A percentile compares a stretch with the other conserved stretches of the same genome.
Conservation (phyloP, 108 stramenopile species). For the Stephanodiscus triporus region DNA sequence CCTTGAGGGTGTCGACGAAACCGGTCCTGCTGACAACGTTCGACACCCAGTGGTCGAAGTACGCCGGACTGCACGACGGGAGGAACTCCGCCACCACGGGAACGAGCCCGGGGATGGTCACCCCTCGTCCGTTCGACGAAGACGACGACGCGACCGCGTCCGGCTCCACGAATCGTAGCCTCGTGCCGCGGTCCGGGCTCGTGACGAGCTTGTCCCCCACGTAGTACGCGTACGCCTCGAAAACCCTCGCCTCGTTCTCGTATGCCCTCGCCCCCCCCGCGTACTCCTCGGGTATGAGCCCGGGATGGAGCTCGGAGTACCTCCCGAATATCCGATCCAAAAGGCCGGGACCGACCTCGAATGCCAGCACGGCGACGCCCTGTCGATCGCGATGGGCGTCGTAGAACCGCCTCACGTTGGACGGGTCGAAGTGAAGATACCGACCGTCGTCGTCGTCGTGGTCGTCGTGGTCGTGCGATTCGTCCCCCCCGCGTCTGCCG, state of each 20-base stretch:
- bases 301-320: too few species aligned
- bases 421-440: too few species aligned
- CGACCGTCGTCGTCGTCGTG: too few species aligned
- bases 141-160: not conserved
- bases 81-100: slow-evolving; percentile 69
- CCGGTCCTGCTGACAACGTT: slow-evolving; percentile 72
- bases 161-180: slow-evolving; percentile 77
- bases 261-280: slow-evolving; percentile 30
- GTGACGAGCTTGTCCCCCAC: slow-evolving; percentile 40
- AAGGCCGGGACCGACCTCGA: too few species aligned
- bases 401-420: too few species aligned
- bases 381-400: too few species aligned
- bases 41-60: slow-evolving; percentile 90
- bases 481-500: too few species aligned
- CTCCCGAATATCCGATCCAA: too few species aligned
- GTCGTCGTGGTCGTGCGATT: too few species aligned
- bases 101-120: slow-evolving; percentile 67
- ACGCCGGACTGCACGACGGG: slow-evolving; percentile 64
- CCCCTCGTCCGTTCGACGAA: slow-evolving; percentile 17
- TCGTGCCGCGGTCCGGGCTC: slow-evolving; percentile 69
- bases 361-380: too few species aligned
- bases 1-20: slow-evolving; percentile 79
- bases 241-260: slow-evolving; percentile 43
- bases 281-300: slow-evolving; percentile 47
- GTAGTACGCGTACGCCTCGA: slow-evolving; percentile 90